A percentile compares a stretch with the other conserved stretches of the same genome.
Conservation (phyloP, 1,139 yeast species). For the Eremothecium gossypii region DNA sequence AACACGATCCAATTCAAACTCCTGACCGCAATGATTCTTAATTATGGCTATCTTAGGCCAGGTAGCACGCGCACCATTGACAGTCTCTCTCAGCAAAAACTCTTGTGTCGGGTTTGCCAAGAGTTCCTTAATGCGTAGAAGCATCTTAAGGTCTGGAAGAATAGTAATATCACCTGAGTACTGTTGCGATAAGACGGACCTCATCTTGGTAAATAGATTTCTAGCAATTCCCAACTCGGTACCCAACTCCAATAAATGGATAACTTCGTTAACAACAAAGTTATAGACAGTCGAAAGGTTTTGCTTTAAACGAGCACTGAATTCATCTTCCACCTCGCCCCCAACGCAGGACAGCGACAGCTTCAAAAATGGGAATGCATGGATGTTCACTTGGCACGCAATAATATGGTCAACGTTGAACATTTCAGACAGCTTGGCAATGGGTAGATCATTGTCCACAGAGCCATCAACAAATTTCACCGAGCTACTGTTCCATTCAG, state of each 20-base stretch:
- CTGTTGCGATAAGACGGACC: constrained; percentile 71
- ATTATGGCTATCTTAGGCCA: constrained; percentile 88
- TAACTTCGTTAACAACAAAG: constrained; percentile 56
- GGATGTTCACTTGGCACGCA: constrained; percentile 96
- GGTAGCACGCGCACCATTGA: constrained; percentile 82
- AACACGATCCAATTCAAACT: constrained; percentile 75
- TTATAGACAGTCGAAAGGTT: constrained; percentile 50
- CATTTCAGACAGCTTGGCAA: constrained; percentile 83
- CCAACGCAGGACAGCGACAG: constrained; percentile 59
- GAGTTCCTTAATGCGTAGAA: constrained; percentile 51
- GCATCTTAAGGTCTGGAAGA: constrained; percentile 56
- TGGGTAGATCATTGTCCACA: constrained; percentile 88
- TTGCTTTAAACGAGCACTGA: constrained; percentile 46
- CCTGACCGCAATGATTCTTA: constrained; percentile 81
- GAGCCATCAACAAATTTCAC: constrained; percentile 91
- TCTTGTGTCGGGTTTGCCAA: constrained; percentile 74
- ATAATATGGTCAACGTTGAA: constrained; percentile 94
- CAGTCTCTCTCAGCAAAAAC: constrained; percentile 58
- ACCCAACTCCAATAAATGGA: constrained; percentile 65
- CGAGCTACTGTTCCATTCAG: constrained; percentile 63
- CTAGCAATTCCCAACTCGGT: constrained; percentile 70
- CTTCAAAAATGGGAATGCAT: constrained; percentile 78
- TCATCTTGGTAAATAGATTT: constrained; percentile 60
- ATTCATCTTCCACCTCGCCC: constrained; percentile 57
- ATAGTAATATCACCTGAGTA: constrained; percentile 93